Base-by-base conservation (phyloP, 306 rosid species). In the Ceratonia siliqua region DNA sequence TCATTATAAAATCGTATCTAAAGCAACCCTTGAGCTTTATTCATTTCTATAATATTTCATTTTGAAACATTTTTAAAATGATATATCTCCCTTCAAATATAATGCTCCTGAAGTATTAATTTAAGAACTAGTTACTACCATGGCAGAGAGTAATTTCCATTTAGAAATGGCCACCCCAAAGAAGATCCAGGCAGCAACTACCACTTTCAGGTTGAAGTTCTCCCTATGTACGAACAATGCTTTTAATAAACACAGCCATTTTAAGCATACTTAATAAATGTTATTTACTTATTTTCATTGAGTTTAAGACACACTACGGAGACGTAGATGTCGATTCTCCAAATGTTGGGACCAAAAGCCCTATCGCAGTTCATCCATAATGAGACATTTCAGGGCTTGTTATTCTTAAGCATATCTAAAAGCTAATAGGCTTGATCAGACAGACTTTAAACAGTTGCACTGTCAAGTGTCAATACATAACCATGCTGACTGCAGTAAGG, bases 391-490 rank as follows among this genome's bases (percentile, higher is more conserved):
- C 46, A 17, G 57, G 73, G 43, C 22, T 43, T 4, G 18, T 43
- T 45, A 68, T 33, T 11, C 24, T 50, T 72, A 62, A 52, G 32
- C 30, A 50, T 49, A 41, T 24, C 39, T 53, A 36, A 76, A 68
- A 59, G 55, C 57, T 15, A 43, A 63, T 39, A 54, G 68, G 68
- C 64, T 67, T 42, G 42, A 59, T 59, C 73, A 36, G 50, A 62
- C 69, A 62, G 21, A 45, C 57, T 62, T 45, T 41, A 82, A 58
- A 53, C 65, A 7, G 70, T 38, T 56, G 63, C 58, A 68, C 30
- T 30, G 62, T 73, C 46, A 58, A 68, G 13, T 39, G 67, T 68
- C 63, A 58, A 68, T 36, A 53, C 70, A 63, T 48, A 73, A 54
- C 62, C 63, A 52, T 22, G 70, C 43, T 28, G 5, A 27, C 33